Percentiles rank a stretch among this genome's conserved stretches.
phyloP scores from a whole-genome alignment of 2,329 filamentous ascomycete genomes.

The Neophaeococcomyces aloes region DNA sequence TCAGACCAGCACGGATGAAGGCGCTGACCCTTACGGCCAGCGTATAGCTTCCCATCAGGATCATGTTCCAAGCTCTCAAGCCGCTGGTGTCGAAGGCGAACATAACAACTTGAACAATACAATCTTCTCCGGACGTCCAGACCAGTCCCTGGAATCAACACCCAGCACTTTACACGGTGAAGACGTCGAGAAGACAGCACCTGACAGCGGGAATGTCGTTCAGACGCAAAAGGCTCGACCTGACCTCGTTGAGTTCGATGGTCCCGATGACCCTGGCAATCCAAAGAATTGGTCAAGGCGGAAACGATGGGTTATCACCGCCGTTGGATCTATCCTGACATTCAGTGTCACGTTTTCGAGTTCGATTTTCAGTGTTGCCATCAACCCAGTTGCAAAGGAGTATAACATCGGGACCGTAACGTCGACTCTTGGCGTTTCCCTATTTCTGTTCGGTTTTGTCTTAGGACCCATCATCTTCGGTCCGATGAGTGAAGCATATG shows the following conservation, averaged over 20 bases:
- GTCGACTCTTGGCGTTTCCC: conserved; percentile 39
- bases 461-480: conserved; percentile 34
- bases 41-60: background rate
- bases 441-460: conserved; percentile 39
- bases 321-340: conserved; percentile 33
- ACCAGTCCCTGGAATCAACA: too few relatives aligned
- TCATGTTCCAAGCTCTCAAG: too few relatives aligned
- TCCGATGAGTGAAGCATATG: conserved; percentile 40
- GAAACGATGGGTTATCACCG: conserved; percentile 35
- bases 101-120: too few relatives aligned
- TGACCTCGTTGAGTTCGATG: conserved; percentile 21
- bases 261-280: conserved; percentile 22
- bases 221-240: conserved; percentile 3
- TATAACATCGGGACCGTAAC: conserved; percentile 40
- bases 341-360: conserved; percentile 40
- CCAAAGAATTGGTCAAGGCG: conserved; percentile 23
- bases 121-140: too few relatives aligned
- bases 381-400: conserved; percentile 29
- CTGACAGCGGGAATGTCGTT: background rate
- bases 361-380: conserved; percentile 36
- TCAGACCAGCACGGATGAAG: conserved; percentile 2
- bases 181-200: background rate
- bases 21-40: background rate
- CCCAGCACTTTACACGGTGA: too few relatives aligned
- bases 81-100: too few relatives aligned